Percentiles rank a stretch among this genome's conserved stretches.
Conservation (phyloP, 306 rosid genomes). For the Lithocarpus polystachyus region DNA sequence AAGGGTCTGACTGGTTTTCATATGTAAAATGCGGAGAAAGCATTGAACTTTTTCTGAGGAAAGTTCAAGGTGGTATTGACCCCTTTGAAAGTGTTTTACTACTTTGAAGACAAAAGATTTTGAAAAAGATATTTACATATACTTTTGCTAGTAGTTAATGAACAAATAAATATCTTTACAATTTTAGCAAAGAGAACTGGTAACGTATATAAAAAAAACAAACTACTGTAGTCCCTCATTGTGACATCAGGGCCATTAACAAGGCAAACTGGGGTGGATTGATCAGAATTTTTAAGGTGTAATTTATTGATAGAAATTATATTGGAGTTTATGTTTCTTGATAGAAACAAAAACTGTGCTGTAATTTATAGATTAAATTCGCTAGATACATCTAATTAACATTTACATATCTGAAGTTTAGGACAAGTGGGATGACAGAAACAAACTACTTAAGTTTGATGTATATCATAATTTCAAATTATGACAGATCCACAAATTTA, state of each 20-base stretch:
- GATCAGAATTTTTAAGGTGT: background rate
- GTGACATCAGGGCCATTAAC: background rate
- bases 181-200: background rate
- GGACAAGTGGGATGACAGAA: background rate
- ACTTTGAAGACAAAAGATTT: too few relatives aligned
- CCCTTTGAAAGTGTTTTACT: too few relatives aligned
- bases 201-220: background rate
- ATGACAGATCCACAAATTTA: background rate
- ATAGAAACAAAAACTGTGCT: background rate
- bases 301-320: background rate
- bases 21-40: too few relatives aligned
- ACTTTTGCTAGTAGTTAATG: too few relatives aligned
- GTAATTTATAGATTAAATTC: background rate
- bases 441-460: background rate
- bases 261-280: background rate
- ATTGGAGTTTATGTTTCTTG: too few relatives aligned
- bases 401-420: background rate
- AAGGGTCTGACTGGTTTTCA: too few relatives aligned
- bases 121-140: too few relatives aligned
- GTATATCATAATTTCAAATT: background rate
- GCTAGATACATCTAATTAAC: background rate
- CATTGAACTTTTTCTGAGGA: too few relatives aligned
- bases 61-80: too few relatives aligned
- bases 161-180: background rate
- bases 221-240: background rate